Evolutionary conservation across 495 filamentous ascomycete species (phyloP), one percentile per base, ranked within the genome.

Genomic region (Daldinia grandis): DNA sequence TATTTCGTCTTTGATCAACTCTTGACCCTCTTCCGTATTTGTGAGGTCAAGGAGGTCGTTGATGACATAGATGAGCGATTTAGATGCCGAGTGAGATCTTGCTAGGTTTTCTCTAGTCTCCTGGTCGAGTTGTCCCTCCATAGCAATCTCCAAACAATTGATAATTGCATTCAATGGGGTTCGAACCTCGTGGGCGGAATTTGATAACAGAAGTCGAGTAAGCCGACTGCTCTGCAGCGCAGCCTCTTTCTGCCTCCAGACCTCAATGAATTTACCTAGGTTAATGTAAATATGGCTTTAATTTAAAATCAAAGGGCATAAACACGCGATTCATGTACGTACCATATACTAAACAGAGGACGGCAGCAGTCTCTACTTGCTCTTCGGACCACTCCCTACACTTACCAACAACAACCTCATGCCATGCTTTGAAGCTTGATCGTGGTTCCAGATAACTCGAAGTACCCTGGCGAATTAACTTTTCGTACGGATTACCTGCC

Each of bases 121-220:
- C 8, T 84, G 77, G 72, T 97, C 94, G 2, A 97, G 83, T 0
- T 87, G 79, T 2, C 93, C 92, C 77, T 98, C 95, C 3, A 98
- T 81, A 0, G 95, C 95, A 68, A 97, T 97, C 73, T 98, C 95
- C 2, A 98, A 82, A 64, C 95, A 97, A 72, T 98, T 98, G 76
- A 98, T 95, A 73, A 98, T 96, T 21, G 95, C 95, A 77, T 97
- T 97, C 4, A 98, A 81, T 0, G 95, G 94, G 0, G 95, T 98
- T 31, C 95, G 91, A 15, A 98, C 93, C 82, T 97, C 94, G 73
- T 98, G 95, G 0, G 95, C 95, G 0, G 94, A 96, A 73, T 98
- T 97, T 9, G 95, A 93, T 2, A 97, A 82, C 9, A 98, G 79
- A 14, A 98, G 80, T 53, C 87, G 84, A 2, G 93, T 97, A 17